Evolutionary conservation across 345 rosid species (phyloP), one percentile per base, ranked within the genome.

Genomic region (Eutrema heterophyllum): DNA sequence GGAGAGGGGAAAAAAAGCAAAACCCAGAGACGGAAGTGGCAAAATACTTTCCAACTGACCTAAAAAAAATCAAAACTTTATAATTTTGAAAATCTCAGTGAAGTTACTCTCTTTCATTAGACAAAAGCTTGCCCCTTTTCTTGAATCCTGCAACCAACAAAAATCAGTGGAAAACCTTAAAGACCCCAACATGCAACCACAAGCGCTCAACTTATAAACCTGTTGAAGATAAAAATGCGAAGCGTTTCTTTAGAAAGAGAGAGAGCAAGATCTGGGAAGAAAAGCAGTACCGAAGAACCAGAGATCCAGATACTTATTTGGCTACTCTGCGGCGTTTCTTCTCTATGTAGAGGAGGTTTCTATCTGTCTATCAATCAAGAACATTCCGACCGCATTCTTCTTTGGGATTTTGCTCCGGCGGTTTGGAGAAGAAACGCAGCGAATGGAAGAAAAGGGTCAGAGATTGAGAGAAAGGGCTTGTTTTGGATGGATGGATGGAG

Each of bases 181-280:
- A 64, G 57, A 68, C 68, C 33, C 40, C n/a, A 66, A 78, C 81
- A 78, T 78, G 81, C 81, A 78, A 72, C 68, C 45, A 18, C 8
- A 55, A 64, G 58, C 15, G 5, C 61, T 16, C 9, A 64, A 49
- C 39, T 21, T 64, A 15, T 64, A 40, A 32, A 39, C 7, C 56
- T 0, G 32, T 24, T 2, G 7, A 15, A 14, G 49, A 44, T 5
- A 44, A 44, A 36, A 26, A 35, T 51, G 62, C 38, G 27, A 67
- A 58, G 40, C 48, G 71, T 41, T 38, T 75, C 56, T 51, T 68
- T 9, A 21, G 30, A 16, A 7, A 50, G 49, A 51, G 21, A 58
- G 67, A 44, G 6, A 32, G 35, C 1, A 35, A 73, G 81, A 77
- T 77, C 81, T 77, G 63, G 40, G 73, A 70, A 70, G 53, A 46